Conservation (phyloP, 257 asterid genomes). For the Fraxinus anomala region DNA sequence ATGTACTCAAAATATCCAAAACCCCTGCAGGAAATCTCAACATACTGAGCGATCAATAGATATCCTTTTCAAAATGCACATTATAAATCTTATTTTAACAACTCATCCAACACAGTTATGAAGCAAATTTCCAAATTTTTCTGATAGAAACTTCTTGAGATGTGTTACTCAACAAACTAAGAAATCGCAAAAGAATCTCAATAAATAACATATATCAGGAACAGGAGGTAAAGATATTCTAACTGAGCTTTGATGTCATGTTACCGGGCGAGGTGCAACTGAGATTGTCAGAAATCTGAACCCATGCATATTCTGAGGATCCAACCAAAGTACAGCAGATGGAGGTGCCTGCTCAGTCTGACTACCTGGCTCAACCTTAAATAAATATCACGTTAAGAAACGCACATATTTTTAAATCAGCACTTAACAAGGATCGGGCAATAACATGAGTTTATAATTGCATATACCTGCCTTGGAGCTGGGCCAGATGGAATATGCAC, state of each 20-base stretch:
- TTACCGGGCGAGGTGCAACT: constrained; percentile 96
- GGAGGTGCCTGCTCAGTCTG: constrained; percentile 99
- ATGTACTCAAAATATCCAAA: not conserved
- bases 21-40: constrained; percentile 16
- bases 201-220: constrained; percentile 19
- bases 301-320: constrained; percentile 76
- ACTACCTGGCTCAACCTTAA: constrained; percentile 94
- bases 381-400: constrained; percentile 35
- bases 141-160: constrained; percentile 8
- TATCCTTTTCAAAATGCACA: not conserved
- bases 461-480: constrained; percentile 94
- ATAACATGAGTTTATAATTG: constrained; percentile 27
- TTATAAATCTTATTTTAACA: constrained; percentile 9
- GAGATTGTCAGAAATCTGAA: constrained; percentile 88
- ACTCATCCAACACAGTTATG: not conserved
- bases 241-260: constrained; percentile 20
- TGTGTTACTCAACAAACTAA: not conserved
- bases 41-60: not conserved
- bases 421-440: not conserved
- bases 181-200: not conserved
- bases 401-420: not conserved
- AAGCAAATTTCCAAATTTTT: not conserved
- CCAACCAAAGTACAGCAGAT: constrained; percentile 91
- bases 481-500: constrained; percentile 95
- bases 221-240: not conserved